Evolutionary conservation across 2,329 filamentous ascomycete species (phyloP).

Genomic region (Neonectria magnoliae): DNA sequence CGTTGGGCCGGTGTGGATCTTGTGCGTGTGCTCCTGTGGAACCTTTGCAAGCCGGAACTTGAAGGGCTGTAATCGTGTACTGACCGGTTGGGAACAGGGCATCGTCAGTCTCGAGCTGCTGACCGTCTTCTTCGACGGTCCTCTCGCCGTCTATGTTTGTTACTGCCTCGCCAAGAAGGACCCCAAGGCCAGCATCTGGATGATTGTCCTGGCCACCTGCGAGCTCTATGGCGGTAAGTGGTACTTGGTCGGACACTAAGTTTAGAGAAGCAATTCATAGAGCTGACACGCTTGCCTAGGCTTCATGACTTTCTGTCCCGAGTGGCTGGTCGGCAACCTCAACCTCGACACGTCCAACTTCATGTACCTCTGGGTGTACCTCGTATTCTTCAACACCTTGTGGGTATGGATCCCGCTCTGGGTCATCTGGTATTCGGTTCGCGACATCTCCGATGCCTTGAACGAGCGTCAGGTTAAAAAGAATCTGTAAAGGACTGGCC

Average conservation of each 20-base stretch:
- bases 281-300: conserved; percentile 50
- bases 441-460: conserved; percentile 66
- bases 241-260: neutral
- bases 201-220: conserved; percentile 72
- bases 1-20: conserved; percentile 72
- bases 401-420: conserved; percentile 74
- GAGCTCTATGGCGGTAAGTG: conserved; percentile 71
- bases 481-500: conserved; percentile 34
- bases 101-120: conserved; percentile 73
- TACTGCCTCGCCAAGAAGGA: conserved; percentile 67
- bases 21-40: conserved; percentile 46
- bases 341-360: conserved; percentile 74
- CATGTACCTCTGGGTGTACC: conserved; percentile 74
- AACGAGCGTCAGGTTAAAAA: conserved; percentile 46
- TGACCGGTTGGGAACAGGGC: conserved; percentile 47
- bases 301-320: conserved; percentile 77
- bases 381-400: conserved; percentile 74
- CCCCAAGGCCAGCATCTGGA: conserved; percentile 66
- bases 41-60: too few species aligned
- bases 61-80: neutral
- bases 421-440: conserved; percentile 63
- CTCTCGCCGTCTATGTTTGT: conserved; percentile 68
- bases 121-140: conserved; percentile 71
- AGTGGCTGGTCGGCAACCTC: conserved; percentile 71
- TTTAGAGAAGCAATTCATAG: neutral